phyloP scores from a whole-genome alignment of 768 basidiomycete genomes.

The Mycena venus region DNA sequence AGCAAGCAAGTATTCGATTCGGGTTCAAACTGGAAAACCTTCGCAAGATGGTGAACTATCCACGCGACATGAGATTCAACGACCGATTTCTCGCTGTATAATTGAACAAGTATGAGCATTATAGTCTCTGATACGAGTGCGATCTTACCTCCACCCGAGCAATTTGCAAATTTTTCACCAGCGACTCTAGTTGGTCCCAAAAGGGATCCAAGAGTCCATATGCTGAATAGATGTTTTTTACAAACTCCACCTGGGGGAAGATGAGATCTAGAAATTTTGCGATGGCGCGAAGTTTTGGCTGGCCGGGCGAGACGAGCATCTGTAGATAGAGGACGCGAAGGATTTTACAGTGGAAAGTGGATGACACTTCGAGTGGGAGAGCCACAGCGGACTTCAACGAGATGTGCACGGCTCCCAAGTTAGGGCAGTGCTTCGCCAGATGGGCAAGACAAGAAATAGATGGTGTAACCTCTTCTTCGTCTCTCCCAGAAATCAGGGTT shows the following conservation, averaged over 20 bases:
- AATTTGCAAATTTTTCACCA: neutral
- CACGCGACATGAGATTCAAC: neutral
- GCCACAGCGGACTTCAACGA: neutral
- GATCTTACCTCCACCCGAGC: neutral
- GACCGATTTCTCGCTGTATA: neutral
- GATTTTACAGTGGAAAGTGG: neutral
- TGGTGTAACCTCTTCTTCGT: neutral
- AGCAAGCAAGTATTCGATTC: neutral
- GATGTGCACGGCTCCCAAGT: neutral
- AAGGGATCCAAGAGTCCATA: neutral
- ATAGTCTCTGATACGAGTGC: neutral
- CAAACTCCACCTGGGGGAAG: neutral
- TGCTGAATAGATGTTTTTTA: neutral
- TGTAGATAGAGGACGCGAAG: neutral
- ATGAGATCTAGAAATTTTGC: neutral
- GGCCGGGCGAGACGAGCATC: neutral
- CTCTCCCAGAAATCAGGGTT: neutral
- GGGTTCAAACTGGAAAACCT: neutral
- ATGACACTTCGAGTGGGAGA: neutral
- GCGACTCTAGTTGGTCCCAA: neutral
- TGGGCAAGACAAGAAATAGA: neutral
- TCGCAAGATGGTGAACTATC: too few species aligned
- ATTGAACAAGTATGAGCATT: neutral
- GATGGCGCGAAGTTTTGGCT: neutral
- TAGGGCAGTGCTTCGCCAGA: neutral